Evolutionary conservation across 2,329 filamentous ascomycete species (phyloP), one percentile per base, ranked within the genome.

Genomic region (Daldinia sp.): DNA sequence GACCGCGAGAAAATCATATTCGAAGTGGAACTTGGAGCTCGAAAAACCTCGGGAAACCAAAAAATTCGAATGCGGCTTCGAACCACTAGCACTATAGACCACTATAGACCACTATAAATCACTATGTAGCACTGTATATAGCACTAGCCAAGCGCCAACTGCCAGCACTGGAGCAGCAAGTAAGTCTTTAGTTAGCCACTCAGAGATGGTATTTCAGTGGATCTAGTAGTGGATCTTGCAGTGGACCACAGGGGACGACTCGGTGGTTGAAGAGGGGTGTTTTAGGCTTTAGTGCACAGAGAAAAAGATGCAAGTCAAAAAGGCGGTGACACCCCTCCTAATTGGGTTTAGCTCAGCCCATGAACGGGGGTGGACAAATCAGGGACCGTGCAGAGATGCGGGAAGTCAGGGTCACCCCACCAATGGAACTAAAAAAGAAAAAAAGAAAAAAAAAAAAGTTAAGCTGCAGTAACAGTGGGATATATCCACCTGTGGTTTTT

Each of bases 391-490:
- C 56, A 68, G 23, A 42, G 48, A n/a, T 41, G 41, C 46, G 56
- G 65, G 61, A 62, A 41, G 51, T 57, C 54, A 62, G 62, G 66
- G 50, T 65, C 48, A 69, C 69, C 74, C 74, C 73, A 74, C 72
- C 65, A 56, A 56, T n/a, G 2, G 20, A 72, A 23, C 59, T 57
- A 59, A 63, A 76, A 66, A 62, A 71, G 30, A 77, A 68, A 68
- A 73, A 75, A 74, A 75, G 74, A 75, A 75, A 74, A 71, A 73
- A 75, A 74, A 75, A 75, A 74, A 71, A 65, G 67, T 73, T 68
- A 26, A 67, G 64, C 58, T 61, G 37, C 35, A 56, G 53, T 28
- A 30, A 30, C 33, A 56, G 53, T 56, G 53, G 53, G 35, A 72
- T 74, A 73, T 67, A 70, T 73, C 65, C 67, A 69, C 65, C 46